Conservation (phyloP, 2,329 filamentous ascomycete species). For the Keithomyces neogunnii region DNA sequence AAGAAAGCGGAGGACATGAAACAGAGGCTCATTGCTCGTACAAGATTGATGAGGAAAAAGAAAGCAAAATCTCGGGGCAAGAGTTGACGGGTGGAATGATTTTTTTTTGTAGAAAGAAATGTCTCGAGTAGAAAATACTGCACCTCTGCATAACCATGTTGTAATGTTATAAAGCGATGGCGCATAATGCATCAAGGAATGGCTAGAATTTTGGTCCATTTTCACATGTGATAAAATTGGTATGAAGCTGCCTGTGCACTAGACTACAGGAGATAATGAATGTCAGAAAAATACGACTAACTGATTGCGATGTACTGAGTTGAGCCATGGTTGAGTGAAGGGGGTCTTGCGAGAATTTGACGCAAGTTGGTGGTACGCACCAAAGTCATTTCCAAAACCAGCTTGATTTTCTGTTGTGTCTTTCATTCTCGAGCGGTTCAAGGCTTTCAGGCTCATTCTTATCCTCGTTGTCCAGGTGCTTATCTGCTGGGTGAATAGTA, state of each 20-base stretch:
- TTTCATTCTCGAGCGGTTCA: not conserved
- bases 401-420: slow-evolving; percentile 18
- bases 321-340: not conserved
- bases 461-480: slow-evolving; percentile 9
- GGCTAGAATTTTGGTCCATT: too few relatives aligned
- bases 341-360: not conserved
- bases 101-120: not conserved
- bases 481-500: slow-evolving; percentile 20
- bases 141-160: too few relatives aligned
- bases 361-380: not conserved
- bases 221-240: too few relatives aligned
- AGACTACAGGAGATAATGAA: too few relatives aligned
- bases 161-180: too few relatives aligned
- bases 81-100: not conserved
- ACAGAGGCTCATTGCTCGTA: slow-evolving; percentile 78
- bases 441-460: slow-evolving; percentile 5
- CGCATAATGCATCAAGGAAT: too few relatives aligned
- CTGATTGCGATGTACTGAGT: not conserved
- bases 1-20: slow-evolving; percentile 33
- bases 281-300: too few relatives aligned
- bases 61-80: slow-evolving; percentile 34
- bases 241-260: too few relatives aligned
- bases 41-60: slow-evolving; percentile 70
- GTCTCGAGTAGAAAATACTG: too few relatives aligned
- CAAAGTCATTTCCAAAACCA: slow-evolving; percentile 32